Evolutionary conservation across 768 basidiomycete species (phyloP), one percentile per base, ranked within the genome.

Genomic region (Lactifluus echinatus): DNA sequence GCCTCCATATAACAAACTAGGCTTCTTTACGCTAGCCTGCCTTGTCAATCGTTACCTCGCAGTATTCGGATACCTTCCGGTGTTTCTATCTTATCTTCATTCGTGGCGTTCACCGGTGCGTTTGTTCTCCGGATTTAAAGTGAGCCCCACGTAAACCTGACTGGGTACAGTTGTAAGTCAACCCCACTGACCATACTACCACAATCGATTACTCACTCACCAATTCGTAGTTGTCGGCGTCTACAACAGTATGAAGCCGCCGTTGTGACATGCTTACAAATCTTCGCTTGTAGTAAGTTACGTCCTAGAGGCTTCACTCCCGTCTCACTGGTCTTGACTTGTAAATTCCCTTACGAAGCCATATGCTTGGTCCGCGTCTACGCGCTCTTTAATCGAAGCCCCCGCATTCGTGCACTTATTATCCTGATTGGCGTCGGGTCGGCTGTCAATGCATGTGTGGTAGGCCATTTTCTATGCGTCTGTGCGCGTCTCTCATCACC

Each of bases 21-120:
- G 65, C 2, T 61, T 63, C 17, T 74, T 75, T 46, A 69, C 77
- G 1, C 70, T 71, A n/a, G 71, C 74, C 63, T 80, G 79, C 64
- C 73, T 78, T 44, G 49, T 78, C 36, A 78, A 79, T 56, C 76
- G 80, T 8, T 82, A 82, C 55, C 64, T 76, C 39, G 70, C 76
- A 1, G 66, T 77, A 44, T 67, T 78, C 33, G 75, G 72, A 10
- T 59, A 65, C 36, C 60, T 67, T 10, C 65, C 63, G 2, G 45
- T 68, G 19, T 62, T 61, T 26, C 57, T 55, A 2, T 65, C 62
- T 21, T 67, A 68, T 49, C 63, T 68, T 10, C 8, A 14, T 8
- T n/a, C 6, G 10, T 5, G 11, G 17, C 17, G 5, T 15, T 4
- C n/a, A 8, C 1, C 2, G 17, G 56, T 57, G 50, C 56, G 56